These are phyloP conservation scores for Dryadomyces quercus-mongolicae DNA, from an alignment of 2,329 filamentous ascomycete species.

Conservation along the genomic window DNA sequence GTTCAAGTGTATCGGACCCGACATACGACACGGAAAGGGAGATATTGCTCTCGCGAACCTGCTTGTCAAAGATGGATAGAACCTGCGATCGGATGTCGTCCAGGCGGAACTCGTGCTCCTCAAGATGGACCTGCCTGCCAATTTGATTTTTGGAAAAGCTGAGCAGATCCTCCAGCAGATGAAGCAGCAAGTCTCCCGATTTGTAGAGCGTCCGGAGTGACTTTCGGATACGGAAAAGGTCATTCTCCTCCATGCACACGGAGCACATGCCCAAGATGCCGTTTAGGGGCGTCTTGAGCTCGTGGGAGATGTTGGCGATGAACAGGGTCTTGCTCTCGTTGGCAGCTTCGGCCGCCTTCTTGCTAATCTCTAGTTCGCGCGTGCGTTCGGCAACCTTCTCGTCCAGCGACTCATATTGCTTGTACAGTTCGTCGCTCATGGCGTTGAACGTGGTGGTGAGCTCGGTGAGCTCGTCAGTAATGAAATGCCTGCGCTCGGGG, in stretches of 20 bases:
- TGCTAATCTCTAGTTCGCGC: slow-evolving; percentile 73
- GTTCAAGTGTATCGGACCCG: slow-evolving; percentile 25
- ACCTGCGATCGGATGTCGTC: slow-evolving; percentile 78
- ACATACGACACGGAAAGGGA: slow-evolving; percentile 61
- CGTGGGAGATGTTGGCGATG: slow-evolving; percentile 82
- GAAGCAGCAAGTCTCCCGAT: slow-evolving; percentile 71
- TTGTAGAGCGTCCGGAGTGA: slow-evolving; percentile 83
- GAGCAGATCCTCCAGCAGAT: slow-evolving; percentile 77
- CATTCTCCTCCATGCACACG: slow-evolving; percentile 85
- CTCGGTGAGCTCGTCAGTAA: slow-evolving; percentile 79
- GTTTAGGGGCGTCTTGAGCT: slow-evolving; percentile 89
- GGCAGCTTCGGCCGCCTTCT: slow-evolving; percentile 84
- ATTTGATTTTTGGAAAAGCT: slow-evolving; percentile 95
- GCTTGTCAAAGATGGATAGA: slow-evolving; percentile 78
- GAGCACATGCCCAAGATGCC: slow-evolving; percentile 92
- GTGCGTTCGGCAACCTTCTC: slow-evolving; percentile 76
- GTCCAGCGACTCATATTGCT: slow-evolving; percentile 76
- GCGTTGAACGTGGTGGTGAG: slow-evolving; percentile 79
- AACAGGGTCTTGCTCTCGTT: slow-evolving; percentile 97
- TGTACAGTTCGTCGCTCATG: slow-evolving; percentile 82
- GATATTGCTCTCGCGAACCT: slow-evolving; percentile 70
- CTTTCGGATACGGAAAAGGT: slow-evolving; percentile 64
- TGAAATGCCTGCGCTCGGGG: slow-evolving; percentile 56
- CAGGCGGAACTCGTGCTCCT: slow-evolving; percentile 75
- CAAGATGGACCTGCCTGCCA: slow-evolving; percentile 67